phyloP scores from a whole-genome alignment of 2,329 filamentous ascomycete species.

The Daldinia eschscholtzii region DNA sequence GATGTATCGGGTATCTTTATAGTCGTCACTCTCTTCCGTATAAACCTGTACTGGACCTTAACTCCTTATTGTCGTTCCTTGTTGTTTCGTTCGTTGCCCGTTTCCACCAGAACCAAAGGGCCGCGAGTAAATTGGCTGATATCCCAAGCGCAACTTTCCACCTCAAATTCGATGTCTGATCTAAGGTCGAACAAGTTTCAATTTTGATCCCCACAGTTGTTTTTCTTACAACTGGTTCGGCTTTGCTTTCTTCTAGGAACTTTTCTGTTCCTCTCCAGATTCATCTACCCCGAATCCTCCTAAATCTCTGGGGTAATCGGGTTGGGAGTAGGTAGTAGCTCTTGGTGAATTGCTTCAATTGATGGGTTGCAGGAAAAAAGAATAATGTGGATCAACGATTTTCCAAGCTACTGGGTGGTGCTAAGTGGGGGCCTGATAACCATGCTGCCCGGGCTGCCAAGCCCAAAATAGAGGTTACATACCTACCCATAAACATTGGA shows the following conservation, averaged over 20 bases:
- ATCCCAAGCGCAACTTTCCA: not conserved
- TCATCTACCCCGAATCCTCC: not conserved
- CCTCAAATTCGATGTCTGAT: not conserved
- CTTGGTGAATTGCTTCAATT: not conserved
- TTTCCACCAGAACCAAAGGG: not conserved
- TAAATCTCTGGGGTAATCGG: not conserved
- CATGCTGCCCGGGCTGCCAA: not conserved
- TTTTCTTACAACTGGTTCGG: not conserved
- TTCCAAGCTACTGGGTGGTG: slow-evolving; percentile 21
- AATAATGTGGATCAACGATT: slow-evolving; percentile 36
- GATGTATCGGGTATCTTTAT: not conserved
- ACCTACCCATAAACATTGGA: too few relatives aligned
- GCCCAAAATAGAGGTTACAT: not conserved
- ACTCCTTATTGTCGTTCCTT: not conserved
- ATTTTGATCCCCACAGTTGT: not conserved
- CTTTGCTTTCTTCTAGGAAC: not conserved
- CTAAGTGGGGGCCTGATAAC: slow-evolving; percentile 18
- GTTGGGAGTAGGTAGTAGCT: not conserved
- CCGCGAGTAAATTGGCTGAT: not conserved
- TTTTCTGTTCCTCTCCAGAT: not conserved
- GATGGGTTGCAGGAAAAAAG: slow-evolving; percentile 31
- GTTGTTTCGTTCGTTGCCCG: not conserved
- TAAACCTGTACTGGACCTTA: not conserved
- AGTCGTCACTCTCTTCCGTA: not conserved
- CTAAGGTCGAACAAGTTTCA: not conserved